These are phyloP conservation scores for Eucalyptus brandiana DNA, from an alignment of 345 rosid genomes.

Conservation along the genomic window DNA sequence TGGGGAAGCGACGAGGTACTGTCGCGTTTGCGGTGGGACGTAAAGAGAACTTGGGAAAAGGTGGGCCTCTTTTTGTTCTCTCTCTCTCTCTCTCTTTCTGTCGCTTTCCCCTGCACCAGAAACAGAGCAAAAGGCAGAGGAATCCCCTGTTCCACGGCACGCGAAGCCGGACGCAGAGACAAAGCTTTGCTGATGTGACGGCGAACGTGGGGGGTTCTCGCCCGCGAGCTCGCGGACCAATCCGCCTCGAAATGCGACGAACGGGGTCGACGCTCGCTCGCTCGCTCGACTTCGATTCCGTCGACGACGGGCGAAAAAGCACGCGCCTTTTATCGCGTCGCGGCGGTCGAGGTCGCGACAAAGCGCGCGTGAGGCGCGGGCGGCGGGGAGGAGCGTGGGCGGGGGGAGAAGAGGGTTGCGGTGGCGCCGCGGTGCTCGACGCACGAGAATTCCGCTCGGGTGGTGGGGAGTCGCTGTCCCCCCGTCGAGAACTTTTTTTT, in stretches of 20 bases:
- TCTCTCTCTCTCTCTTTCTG: not conserved
- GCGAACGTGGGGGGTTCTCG: not conserved
- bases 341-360: not conserved
- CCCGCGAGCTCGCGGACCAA: not conserved
- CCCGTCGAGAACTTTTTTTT: not conserved
- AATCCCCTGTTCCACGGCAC: not conserved
- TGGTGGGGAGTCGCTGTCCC: not conserved
- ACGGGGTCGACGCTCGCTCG: not conserved
- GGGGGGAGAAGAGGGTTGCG: not conserved
- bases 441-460: not conserved
- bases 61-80: not conserved
- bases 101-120: not conserved
- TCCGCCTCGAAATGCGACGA: not conserved
- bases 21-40: not conserved
- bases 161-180: not conserved
- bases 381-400: not conserved
- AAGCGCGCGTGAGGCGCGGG: not conserved
- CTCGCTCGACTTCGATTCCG: not conserved
- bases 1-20: not conserved
- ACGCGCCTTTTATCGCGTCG: not conserved
- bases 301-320: not conserved
- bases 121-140: not conserved
- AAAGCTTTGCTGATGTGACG: not conserved
- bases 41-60: not conserved
- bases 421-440: not conserved